Evolutionary conservation across 2,329 filamentous ascomycete species (phyloP).

Genomic region (Xylariaceae sp.): DNA sequence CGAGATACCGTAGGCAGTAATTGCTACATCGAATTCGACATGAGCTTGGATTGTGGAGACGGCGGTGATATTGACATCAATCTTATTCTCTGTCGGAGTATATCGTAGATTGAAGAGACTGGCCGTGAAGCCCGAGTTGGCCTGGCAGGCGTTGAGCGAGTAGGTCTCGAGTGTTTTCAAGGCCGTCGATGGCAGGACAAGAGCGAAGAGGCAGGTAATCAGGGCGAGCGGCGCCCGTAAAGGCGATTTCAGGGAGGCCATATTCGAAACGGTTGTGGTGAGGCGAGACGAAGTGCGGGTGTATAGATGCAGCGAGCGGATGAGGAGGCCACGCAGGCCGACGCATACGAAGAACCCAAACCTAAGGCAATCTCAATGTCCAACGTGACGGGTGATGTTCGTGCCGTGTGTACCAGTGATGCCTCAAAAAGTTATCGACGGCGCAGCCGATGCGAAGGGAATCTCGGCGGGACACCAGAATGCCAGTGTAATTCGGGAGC

Average conservation of each 20-base stretch:
- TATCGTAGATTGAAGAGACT: slow-evolving; percentile 73
- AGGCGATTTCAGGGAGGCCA: slow-evolving; percentile 9
- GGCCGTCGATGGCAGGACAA: slow-evolving; percentile 23
- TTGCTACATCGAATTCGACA: slow-evolving; percentile 62
- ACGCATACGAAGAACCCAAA: neutral
- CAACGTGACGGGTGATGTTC: neutral
- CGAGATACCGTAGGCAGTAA: slow-evolving; percentile 69
- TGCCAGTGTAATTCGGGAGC: neutral
- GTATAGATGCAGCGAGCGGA: neutral
- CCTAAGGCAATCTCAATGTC: neutral
- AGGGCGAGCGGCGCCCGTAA: slow-evolving; percentile 14
- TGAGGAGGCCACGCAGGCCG: slow-evolving; percentile 3
- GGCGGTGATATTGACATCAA: slow-evolving; percentile 64
- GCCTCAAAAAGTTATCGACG: neutral
- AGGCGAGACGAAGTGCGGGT: neutral
- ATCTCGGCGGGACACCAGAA: neutral
- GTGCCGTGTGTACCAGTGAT: neutral
- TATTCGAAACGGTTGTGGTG: neutral
- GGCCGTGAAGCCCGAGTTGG: slow-evolving; percentile 71
- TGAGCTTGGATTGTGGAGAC: slow-evolving; percentile 69
- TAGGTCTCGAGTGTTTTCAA: slow-evolving; percentile 35
- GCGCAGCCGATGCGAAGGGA: neutral
- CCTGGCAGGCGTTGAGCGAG: slow-evolving; percentile 70
- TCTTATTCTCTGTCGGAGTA: slow-evolving; percentile 57
- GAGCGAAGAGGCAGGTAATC: slow-evolving; percentile 19